These are phyloP conservation scores for Yamadazyma triangularis DNA, from an alignment of 1,139 yeast genomes.

Conservation along the genomic window DNA sequence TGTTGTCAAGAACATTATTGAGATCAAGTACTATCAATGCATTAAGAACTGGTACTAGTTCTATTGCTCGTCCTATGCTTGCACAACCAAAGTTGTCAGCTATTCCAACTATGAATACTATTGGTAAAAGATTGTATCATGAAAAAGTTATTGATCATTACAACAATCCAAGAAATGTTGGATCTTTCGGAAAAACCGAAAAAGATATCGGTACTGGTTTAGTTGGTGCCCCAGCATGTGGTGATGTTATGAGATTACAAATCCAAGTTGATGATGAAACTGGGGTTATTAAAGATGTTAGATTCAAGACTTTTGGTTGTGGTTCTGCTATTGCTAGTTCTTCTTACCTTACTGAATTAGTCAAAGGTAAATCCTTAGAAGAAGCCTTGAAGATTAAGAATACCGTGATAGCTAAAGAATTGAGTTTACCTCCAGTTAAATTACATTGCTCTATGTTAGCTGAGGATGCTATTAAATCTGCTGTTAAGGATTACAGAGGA, in stretches of 20 bases:
- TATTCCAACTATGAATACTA: not conserved
- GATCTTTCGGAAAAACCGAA: slow-evolving; percentile 77
- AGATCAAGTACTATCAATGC: slow-evolving; percentile 9
- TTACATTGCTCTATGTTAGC: slow-evolving; percentile 98
- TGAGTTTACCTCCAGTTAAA: slow-evolving; percentile 94
- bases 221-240: slow-evolving; percentile 99
- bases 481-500: slow-evolving; percentile 88
- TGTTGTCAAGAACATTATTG: slow-evolving; percentile 22
- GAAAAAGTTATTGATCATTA: slow-evolving; percentile 88
- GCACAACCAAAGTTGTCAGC: not conserved
- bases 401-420: slow-evolving; percentile 88
- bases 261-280: slow-evolving; percentile 87
- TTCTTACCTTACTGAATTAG: slow-evolving; percentile 90
- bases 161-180: slow-evolving; percentile 95
- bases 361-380: slow-evolving; percentile 90
- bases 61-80: not conserved
- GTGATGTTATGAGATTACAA: slow-evolving; percentile 97
- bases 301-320: slow-evolving; percentile 97
- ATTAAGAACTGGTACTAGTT: not conserved
- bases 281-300: slow-evolving; percentile 90
- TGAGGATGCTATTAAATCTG: slow-evolving; percentile 96
- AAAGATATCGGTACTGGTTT: slow-evolving; percentile 92
- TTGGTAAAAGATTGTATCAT: slow-evolving; percentile 47
- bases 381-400: slow-evolving; percentile 91
- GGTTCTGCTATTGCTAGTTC: slow-evolving; percentile 97